Conservation (phyloP, 2,329 filamentous ascomycete genomes). For the Neurospora sp. region DNA sequence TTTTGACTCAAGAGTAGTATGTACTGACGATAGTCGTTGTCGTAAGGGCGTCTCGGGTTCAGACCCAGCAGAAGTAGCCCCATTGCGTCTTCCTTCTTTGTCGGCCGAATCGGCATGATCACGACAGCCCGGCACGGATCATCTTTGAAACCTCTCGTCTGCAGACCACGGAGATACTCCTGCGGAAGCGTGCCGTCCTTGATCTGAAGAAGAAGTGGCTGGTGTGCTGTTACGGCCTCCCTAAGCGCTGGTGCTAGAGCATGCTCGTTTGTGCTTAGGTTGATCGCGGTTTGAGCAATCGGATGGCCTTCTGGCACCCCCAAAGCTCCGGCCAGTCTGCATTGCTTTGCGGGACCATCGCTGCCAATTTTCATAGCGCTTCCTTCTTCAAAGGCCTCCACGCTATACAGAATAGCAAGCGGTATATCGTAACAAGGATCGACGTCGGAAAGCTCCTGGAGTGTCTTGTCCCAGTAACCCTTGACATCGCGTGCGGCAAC, state of each 20-base stretch:
- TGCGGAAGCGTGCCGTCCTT: slow-evolving; percentile 46
- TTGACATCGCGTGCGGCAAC: slow-evolving; percentile 33
- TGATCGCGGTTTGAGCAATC: slow-evolving; percentile 29
- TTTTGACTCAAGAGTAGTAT: slow-evolving; percentile 46
- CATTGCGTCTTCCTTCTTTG: slow-evolving; percentile 54
- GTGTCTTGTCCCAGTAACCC: slow-evolving; percentile 37
- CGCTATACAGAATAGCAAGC: slow-evolving; percentile 40
- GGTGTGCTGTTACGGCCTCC: slow-evolving; percentile 27
- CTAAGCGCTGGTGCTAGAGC: slow-evolving; percentile 31
- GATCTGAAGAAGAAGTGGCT: slow-evolving; percentile 31
- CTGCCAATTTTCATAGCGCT: slow-evolving; percentile 16
- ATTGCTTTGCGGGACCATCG: slow-evolving; percentile 25
- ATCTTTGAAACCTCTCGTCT: slow-evolving; percentile 50
- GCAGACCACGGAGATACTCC: slow-evolving; percentile 47
- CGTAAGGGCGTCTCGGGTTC: slow-evolving; percentile 62
- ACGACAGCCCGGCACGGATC: slow-evolving; percentile 57
- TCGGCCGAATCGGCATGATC: slow-evolving; percentile 58
- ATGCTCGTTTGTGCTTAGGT: slow-evolving; percentile 26
- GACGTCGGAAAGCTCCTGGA: slow-evolving; percentile 33
- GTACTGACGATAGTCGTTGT: slow-evolving; percentile 63
- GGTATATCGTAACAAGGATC: slow-evolving; percentile 39
- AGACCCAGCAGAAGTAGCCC: slow-evolving; percentile 61
- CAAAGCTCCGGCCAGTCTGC: slow-evolving; percentile 34
- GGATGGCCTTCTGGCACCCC: slow-evolving; percentile 35
- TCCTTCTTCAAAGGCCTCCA: slow-evolving; percentile 27